Conservation (phyloP, 1,284 basidiomycete genomes). For the Fistulina hepatica region DNA sequence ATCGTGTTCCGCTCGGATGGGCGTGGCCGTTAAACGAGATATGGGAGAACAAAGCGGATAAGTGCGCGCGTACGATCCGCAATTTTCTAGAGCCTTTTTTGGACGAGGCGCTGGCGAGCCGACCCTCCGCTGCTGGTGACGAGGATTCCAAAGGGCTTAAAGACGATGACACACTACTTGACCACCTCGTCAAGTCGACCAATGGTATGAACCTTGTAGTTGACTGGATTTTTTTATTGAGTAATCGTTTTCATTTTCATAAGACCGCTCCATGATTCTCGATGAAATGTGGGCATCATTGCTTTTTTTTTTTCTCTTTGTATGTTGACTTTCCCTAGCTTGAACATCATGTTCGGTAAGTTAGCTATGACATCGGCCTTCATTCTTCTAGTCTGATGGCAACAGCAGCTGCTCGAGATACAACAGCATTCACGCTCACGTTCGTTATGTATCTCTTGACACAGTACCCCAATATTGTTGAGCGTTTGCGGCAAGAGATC, state of each 20-base stretch:
- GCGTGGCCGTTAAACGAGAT: slow-evolving; percentile 24
- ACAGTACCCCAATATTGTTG: slow-evolving; percentile 1
- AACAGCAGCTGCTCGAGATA: slow-evolving; percentile 16
- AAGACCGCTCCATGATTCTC: too few species aligned
- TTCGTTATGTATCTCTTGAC: slow-evolving; percentile 26
- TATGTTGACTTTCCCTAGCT: slow-evolving; percentile 1
- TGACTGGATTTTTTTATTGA: too few species aligned
- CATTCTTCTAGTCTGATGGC: too few species aligned
- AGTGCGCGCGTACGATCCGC: slow-evolving; percentile 17
- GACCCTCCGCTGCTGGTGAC: slow-evolving; percentile 24
- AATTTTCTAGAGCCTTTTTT: slow-evolving; percentile 24
- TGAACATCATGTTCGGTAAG: slow-evolving; percentile 11
- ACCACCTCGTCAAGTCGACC: slow-evolving; percentile 10
- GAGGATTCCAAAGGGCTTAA: slow-evolving; percentile 28
- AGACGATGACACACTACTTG: slow-evolving; percentile 8
- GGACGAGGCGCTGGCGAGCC: slow-evolving; percentile 17
- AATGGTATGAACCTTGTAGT: too few species aligned
- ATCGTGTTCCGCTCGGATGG: slow-evolving; percentile 12
- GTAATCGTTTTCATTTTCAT: too few species aligned
- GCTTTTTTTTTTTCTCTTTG: too few species aligned
- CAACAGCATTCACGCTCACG: slow-evolving; percentile 28
- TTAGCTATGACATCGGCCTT: not conserved
- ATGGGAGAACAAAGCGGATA: slow-evolving; percentile 16
- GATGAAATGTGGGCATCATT: too few species aligned
- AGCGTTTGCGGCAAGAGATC: slow-evolving; percentile 25